Percentiles rank a stretch among this genome's conserved stretches.
Conservation (phyloP, 305 asterid genomes). For the Caryopteris hybrid region DNA sequence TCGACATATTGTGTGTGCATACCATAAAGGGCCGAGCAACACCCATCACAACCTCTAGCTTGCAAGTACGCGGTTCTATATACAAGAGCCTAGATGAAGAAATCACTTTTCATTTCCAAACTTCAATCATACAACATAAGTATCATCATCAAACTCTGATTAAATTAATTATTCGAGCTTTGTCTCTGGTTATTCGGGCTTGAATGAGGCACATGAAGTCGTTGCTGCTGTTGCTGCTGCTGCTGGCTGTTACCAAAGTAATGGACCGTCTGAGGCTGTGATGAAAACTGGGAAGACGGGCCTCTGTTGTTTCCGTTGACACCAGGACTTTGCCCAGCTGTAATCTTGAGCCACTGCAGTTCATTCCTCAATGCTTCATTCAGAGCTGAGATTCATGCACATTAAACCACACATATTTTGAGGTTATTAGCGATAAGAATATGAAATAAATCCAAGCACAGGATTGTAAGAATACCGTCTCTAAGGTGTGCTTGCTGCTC, state of each 20-base stretch:
- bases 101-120: constrained; percentile 8
- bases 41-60: neutral
- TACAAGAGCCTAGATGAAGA: constrained; percentile 20
- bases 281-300: constrained; percentile 34
- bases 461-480: constrained; percentile 52
- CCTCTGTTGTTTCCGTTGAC: constrained; percentile 53
- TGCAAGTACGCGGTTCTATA: constrained; percentile 15
- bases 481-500: constrained; percentile 92
- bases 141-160: constrained; percentile 30
- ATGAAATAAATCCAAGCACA: neutral
- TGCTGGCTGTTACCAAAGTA: constrained; percentile 43
- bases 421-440: neutral
- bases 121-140: constrained; percentile 3
- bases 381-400: constrained; percentile 42
- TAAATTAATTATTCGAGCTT: constrained; percentile 36
- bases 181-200: constrained; percentile 25
- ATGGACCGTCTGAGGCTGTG: constrained; percentile 34
- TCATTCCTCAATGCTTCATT: constrained; percentile 78
- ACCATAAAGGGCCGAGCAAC: too few species aligned
- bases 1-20: constrained; percentile 1
- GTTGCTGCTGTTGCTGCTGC: constrained; percentile 41
- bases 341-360: constrained; percentile 73
- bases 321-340: constrained; percentile 52
- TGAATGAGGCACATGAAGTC: constrained; percentile 31
- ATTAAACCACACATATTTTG: neutral